phyloP scores from a whole-genome alignment of 441 rosid genomes.

The Dalechampia spathulata region DNA sequence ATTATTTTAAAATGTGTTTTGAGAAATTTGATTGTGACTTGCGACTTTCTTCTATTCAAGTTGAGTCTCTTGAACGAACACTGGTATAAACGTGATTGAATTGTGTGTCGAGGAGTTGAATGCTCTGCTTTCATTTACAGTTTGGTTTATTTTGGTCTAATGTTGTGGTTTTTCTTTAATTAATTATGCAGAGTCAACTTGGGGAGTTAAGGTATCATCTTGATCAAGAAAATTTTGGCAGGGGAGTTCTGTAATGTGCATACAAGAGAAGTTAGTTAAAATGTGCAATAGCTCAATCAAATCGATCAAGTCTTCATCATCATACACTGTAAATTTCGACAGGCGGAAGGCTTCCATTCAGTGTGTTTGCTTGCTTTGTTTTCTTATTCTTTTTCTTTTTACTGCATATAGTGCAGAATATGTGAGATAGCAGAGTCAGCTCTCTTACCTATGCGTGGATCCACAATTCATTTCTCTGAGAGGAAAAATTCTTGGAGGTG shows the following conservation, averaged over 20 bases:
- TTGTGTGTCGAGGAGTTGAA: neutral
- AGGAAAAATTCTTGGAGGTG: conserved; percentile 16
- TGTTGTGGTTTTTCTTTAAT: neutral
- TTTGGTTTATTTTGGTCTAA: neutral
- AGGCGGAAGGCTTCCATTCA: conserved; percentile 26
- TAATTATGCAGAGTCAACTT: conserved; percentile 32
- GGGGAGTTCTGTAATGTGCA: conserved; percentile 26
- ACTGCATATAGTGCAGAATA: conserved; percentile 27
- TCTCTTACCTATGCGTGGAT: conserved; percentile 23
- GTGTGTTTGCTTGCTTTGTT: conserved; percentile 53
- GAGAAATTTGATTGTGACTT: no score
- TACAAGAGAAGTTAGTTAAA: conserved; percentile 13
- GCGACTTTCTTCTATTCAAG: no score
- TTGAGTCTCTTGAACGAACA: neutral
- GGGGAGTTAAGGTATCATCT: conserved; percentile 23
- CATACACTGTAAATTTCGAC: conserved; percentile 36
- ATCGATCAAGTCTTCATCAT: conserved; percentile 22
- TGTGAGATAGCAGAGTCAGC: conserved; percentile 21
- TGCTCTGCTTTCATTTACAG: neutral
- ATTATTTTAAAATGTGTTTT: no score
- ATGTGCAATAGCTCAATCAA: conserved; percentile 31
- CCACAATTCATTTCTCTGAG: conserved; percentile 17
- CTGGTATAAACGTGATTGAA: neutral
- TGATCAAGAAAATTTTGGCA: conserved; percentile 23
- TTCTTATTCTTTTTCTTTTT: conserved; percentile 24